phyloP scores from a whole-genome alignment of 2,329 filamentous ascomycete genomes.

The Colletotrichum sp. region DNA sequence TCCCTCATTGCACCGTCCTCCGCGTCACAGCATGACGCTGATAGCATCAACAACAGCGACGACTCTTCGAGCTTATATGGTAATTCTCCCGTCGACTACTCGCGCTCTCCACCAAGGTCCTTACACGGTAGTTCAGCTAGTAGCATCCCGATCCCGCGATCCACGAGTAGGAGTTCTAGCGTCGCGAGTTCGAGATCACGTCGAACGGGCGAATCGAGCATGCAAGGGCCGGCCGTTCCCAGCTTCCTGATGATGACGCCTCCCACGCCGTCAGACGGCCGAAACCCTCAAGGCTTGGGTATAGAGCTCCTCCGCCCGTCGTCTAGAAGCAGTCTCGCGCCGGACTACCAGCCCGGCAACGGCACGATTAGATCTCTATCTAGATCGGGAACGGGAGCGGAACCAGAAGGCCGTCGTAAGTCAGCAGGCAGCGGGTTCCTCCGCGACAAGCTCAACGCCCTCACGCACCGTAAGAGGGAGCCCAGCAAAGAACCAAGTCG shows the following conservation, averaged over 20 bases:
- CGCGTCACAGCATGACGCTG: conserved; percentile 43
- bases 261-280: conserved; percentile 41
- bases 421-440: conserved; percentile 36
- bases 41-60: conserved; percentile 57
- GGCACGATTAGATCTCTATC: conserved; percentile 21
- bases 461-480: conserved; percentile 28
- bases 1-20: conserved; percentile 58
- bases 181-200: conserved; percentile 52
- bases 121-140: conserved; percentile 54
- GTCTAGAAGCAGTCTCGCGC: conserved; percentile 26
- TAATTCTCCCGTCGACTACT: conserved; percentile 61
- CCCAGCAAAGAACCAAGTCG: conserved; percentile 20
- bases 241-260: conserved; percentile 54
- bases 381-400: conserved; percentile 22
- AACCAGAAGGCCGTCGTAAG: conserved; percentile 25
- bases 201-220: conserved; percentile 34
- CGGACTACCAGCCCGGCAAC: conserved; percentile 21
- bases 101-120: conserved; percentile 62
- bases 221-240: conserved; percentile 35
- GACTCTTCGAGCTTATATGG: conserved; percentile 62
- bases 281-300: conserved; percentile 22
- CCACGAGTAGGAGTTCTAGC: conserved; percentile 59
- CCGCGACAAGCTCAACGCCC: conserved; percentile 39
- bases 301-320: conserved; percentile 25
- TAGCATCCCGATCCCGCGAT: conserved; percentile 49